Evolutionary conservation across 2,329 filamentous ascomycete genomes (phyloP).

Genomic region (Pezicula radicicola): DNA sequence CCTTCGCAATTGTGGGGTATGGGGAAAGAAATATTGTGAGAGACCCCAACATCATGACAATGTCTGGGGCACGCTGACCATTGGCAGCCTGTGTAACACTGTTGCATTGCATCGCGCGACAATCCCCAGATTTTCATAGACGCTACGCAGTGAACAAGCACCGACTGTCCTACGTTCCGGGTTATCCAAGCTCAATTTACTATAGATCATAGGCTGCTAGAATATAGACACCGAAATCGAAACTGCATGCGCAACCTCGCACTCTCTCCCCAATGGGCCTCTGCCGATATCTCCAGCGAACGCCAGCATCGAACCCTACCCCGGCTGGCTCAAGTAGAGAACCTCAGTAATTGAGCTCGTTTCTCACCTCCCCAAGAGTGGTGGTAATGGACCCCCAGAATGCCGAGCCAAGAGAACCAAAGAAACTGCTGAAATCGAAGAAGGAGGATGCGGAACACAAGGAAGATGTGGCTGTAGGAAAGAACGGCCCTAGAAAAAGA

Average conservation of each 20-base stretch:
- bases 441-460: slow-evolving; percentile 8
- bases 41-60: neutral
- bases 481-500: slow-evolving; percentile 24
- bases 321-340: neutral
- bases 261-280: slow-evolving; percentile 2
- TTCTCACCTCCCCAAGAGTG: neutral
- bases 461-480: slow-evolving; percentile 10
- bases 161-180: no score
- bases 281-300: neutral
- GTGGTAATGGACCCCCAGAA: neutral
- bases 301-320: neutral
- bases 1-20: slow-evolving; percentile 1
- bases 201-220: no score
- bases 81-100: neutral
- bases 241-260: neutral
- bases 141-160: no score
- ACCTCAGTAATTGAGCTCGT: neutral
- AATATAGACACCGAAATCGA: neutral
- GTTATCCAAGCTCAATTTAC: no score
- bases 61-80: neutral
- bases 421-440: neutral
- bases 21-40: neutral
- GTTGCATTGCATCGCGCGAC: neutral
- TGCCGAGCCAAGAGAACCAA: neutral
- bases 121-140: no score